Conservation (phyloP, 352 stramenopile genomes). For the Pythium angustatum region DNA sequence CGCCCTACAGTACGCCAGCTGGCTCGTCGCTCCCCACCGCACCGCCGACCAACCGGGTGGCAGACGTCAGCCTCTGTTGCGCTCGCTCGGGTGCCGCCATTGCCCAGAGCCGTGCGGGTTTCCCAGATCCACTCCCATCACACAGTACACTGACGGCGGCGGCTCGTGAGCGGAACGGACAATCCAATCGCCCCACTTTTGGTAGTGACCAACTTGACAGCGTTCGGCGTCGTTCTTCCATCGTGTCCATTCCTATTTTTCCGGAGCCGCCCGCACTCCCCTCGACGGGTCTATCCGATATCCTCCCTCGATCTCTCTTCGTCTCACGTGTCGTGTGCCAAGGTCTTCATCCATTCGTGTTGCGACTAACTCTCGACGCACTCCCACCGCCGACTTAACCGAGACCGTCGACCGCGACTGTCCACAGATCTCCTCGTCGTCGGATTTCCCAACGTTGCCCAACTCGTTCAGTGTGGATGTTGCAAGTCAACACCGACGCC, state of each 20-base stretch:
- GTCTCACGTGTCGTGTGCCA: background rate
- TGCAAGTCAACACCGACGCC: conserved; percentile 30
- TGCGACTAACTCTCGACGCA: no score
- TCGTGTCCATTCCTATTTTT: conserved; percentile 30
- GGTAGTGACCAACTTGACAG: conserved; percentile 22
- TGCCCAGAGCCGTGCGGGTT: conserved; percentile 6
- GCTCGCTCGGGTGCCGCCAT: background rate
- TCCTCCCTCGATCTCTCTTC: background rate
- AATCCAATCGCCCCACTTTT: background rate
- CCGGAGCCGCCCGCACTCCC: conserved; percentile 13
- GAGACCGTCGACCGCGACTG: conserved; percentile 9
- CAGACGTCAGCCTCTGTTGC: background rate
- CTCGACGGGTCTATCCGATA: background rate
- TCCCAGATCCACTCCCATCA: background rate
- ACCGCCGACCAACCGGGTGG: background rate
- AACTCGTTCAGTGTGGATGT: conserved; percentile 25
- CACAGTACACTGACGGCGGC: background rate
- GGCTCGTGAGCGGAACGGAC: background rate
- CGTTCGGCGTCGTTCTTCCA: conserved; percentile 8
- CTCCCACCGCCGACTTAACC: no score
- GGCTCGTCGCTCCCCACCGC: background rate
- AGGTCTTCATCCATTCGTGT: no score
- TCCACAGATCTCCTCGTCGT: background rate
- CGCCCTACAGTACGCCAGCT: background rate
- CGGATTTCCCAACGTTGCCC: background rate